Evolutionary conservation across 257 asterid genomes (phyloP), one percentile per base, ranked within the genome.

Genomic region (Solanum paucissectum): DNA sequence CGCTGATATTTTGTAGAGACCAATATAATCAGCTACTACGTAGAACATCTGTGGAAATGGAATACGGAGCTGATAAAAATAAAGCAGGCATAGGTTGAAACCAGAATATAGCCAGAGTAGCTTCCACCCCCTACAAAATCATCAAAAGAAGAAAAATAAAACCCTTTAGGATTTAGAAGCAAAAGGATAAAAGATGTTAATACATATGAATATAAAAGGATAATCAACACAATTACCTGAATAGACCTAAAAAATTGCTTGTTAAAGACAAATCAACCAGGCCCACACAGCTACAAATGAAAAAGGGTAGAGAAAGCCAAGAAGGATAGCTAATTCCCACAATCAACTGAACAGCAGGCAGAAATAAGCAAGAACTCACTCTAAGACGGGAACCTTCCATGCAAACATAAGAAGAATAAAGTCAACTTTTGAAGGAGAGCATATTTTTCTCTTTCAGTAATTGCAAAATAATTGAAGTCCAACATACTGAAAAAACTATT

Each of bases 301-400:
- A 97, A 90, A 95, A 95, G 16, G 99, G 99, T 91, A 97, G 91
- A 66, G 98, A 97, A 89, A 97, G 96, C 99, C 99, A 97, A 89
- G 99, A 97, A 74, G 99, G 99, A 88, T 95, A 92, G 94, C 99
- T 95, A 90, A 97, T 97, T 90, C 99, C 99, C 58, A 92, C 94
- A 87, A 92, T 95, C 94, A 97, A 91, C 95, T 97, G 99, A 94
- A 97, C 93, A 83, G 93, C 99, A 87, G 99, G 99, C 92, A 97
- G 95, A 90, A 97, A 89, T 87, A 97, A 93, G 95, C 98, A 97
- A 88, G 95, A 95, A 86, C 93, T 94, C 90, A 97, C 91, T 95
- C 99, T 96, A 90, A 97, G 95, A 88, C 93, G 99, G 90, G 96
- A 93, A 93, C 99, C 99, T 97, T 92, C 87, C 88, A 90, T 86